A percentile compares a stretch with the other conserved stretches of the same genome.
Conservation (phyloP, 208 protist genomes). For the Leishmania tarentolae region DNA sequence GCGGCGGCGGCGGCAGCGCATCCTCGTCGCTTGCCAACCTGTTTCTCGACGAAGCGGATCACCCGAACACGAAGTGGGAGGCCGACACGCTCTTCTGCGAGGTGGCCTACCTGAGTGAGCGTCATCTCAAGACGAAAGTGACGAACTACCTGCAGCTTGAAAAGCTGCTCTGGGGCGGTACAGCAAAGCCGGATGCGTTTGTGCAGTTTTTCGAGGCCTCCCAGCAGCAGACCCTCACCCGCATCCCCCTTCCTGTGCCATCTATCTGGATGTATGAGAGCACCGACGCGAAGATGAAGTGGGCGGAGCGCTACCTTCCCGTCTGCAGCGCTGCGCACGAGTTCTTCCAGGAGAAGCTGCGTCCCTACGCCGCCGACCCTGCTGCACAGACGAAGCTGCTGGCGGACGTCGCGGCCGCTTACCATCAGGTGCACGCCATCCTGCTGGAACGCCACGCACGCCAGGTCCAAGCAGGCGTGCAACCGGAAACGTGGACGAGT, state of each 20-base stretch:
- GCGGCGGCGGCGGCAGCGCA: neutral
- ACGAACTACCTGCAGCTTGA: slow-evolving; percentile 81
- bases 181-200: slow-evolving; percentile 49
- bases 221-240: slow-evolving; percentile 73
- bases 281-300: slow-evolving; percentile 55
- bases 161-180: slow-evolving; percentile 43
- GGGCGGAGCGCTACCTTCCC: slow-evolving; percentile 78
- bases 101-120: slow-evolving; percentile 67
- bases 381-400: slow-evolving; percentile 45
- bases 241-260: slow-evolving; percentile 71
- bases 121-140: slow-evolving; percentile 74
- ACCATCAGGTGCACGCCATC: slow-evolving; percentile 52
- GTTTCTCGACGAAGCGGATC: slow-evolving; percentile 82
- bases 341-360: slow-evolving; percentile 70
- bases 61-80: slow-evolving; percentile 78
- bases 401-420: slow-evolving; percentile 42
- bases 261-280: slow-evolving; percentile 85
- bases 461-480: slow-evolving; percentile 43
- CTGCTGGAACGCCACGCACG: slow-evolving; percentile 44
- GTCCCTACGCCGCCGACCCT: slow-evolving; percentile 26
- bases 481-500: slow-evolving; percentile 22
- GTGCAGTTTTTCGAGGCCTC: slow-evolving; percentile 66
- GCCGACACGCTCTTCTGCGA: slow-evolving; percentile 79
- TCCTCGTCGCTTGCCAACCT: slow-evolving; percentile 25
- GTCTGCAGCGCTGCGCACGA: slow-evolving; percentile 43